Evolutionary conservation across 169 alveolate genomes (phyloP).

Genomic region (Toxoplasma gondii): DNA sequence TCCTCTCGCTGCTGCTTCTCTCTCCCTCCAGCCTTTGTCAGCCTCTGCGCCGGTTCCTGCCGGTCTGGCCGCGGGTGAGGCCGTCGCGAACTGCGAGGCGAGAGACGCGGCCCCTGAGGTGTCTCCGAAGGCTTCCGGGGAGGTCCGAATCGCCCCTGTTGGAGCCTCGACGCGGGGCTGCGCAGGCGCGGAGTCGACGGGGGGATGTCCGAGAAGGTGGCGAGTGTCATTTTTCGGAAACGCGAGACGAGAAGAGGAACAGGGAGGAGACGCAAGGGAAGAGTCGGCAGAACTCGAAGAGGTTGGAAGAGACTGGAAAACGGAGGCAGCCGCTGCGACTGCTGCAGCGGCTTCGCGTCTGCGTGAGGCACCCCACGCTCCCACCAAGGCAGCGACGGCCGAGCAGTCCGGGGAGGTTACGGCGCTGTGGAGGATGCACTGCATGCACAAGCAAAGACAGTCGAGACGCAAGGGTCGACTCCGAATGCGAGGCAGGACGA

Average conservation of each 20-base stretch:
- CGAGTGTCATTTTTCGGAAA: too few species aligned
- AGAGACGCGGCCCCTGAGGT: too few species aligned
- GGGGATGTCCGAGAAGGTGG: too few species aligned
- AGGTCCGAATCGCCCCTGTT: neutral
- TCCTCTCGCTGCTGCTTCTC: constrained; percentile 27
- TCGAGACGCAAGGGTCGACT: neutral
- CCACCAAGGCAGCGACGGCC: neutral
- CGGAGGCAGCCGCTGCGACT: constrained; percentile 12
- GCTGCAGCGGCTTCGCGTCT: neutral
- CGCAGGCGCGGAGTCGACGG: too few species aligned
- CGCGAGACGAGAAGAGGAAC: too few species aligned
- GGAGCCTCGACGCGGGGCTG: neutral
- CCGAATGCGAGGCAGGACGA: neutral
- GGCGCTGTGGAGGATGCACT: constrained; percentile 22
- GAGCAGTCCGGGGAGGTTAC: constrained; percentile 24
- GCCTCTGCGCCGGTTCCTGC: constrained; percentile 39
- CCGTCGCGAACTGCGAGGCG: neutral
- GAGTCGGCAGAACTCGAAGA: neutral
- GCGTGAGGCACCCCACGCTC: neutral
- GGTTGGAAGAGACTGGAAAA: neutral
- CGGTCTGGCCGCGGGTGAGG: constrained; percentile 24
- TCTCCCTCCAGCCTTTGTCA: constrained; percentile 25
- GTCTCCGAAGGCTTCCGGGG: neutral
- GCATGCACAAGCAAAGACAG: neutral
- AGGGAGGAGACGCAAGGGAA: neutral